Base-by-base conservation (phyloP, 2,329 filamentous ascomycete species). In the Gliomastix tumulicola region DNA sequence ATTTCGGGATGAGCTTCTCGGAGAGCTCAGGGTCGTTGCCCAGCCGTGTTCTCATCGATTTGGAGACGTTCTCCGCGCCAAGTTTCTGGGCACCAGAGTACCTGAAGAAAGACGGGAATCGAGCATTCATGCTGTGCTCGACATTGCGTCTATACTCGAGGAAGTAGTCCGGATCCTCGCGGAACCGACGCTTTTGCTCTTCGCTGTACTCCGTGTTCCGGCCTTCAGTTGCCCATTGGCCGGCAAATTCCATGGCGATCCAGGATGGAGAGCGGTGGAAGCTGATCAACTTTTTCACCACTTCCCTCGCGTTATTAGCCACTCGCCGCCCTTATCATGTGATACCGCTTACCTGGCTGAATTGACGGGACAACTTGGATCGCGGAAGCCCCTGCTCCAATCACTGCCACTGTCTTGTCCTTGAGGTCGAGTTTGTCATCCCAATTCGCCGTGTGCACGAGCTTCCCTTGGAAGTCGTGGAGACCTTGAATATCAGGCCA, bases 401-500 rank as follows among this genome's bases (percentile, higher is more conserved):
- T 53, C 8, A 60, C 35, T 3, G 56, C 57, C 2, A 60, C 42
- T 9, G 25, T 38, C 27, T 55, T 56, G n/a, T 42, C 47, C 3
- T 17, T 37, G 23, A 36, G 39, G 30, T 45, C 35, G n/a, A 38
- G 40, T 12, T 25, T 43, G 13, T 56, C 47, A 32, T 63, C 57
- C 63, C 65, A 71, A 5, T 34, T 37, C 5, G 67, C 67, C 32
- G 55, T 64, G 41, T 71, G 68, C 32, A 67, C 43, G 6, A 69
- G 40, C 34, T 59, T 56, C 3, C 66, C 66, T 37, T 64, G 54
- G 45, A 72, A 75, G 4, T 54, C 49, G 17, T 66, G 55, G 8
- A 67, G 54, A 4, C 70, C 70, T 3, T 54, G 50, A 13, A 74
- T 64, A 18, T 60, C 53, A 8, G 67, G 66, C 60, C 61, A 70